These are phyloP conservation scores for Yarrowia sp. DNA, from an alignment of 805 yeast species.

Conservation along the genomic window DNA sequence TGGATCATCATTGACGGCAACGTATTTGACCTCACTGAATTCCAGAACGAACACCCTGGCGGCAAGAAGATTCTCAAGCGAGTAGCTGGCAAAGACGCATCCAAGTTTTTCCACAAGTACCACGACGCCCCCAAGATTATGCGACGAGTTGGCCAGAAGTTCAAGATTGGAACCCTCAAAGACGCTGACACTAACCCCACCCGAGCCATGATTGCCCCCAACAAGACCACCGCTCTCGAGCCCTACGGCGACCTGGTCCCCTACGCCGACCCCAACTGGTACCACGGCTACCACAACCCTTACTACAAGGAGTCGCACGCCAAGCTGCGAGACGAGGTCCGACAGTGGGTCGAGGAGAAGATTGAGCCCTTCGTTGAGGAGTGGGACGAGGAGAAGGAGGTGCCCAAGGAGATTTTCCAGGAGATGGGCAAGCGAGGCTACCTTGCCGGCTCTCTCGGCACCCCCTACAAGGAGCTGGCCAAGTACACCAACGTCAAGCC, in stretches of 20 bases:
- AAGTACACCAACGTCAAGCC: conserved; percentile 51
- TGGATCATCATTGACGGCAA: conserved; percentile 87
- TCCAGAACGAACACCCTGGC: conserved; percentile 82
- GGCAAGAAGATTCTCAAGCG: conserved; percentile 75
- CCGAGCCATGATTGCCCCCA: conserved; percentile 41
- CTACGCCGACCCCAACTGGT: conserved; percentile 53
- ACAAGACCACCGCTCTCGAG: conserved; percentile 40
- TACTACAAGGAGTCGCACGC: conserved; percentile 53
- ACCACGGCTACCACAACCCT: conserved; percentile 52
- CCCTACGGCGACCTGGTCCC: conserved; percentile 50
- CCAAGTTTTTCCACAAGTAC: conserved; percentile 65
- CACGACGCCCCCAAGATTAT: conserved; percentile 53
- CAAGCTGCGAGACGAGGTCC: conserved; percentile 53
- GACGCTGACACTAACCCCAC: conserved; percentile 41
- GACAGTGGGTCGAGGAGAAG: conserved; percentile 52
- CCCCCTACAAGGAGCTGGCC: conserved; percentile 48
- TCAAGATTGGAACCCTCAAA: conserved; percentile 47
- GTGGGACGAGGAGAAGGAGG: conserved; percentile 53
- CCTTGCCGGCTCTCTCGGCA: conserved; percentile 52
- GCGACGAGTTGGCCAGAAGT: conserved; percentile 50
- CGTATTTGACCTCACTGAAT: conserved; percentile 76
- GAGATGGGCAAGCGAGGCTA: conserved; percentile 54
- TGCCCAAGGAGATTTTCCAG: conserved; percentile 48
- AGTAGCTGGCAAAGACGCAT: conserved; percentile 81
- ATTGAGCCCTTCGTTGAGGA: conserved; percentile 54